phyloP scores from a whole-genome alignment of 2,329 filamentous ascomycete species.

The Fusarium napiforme region DNA sequence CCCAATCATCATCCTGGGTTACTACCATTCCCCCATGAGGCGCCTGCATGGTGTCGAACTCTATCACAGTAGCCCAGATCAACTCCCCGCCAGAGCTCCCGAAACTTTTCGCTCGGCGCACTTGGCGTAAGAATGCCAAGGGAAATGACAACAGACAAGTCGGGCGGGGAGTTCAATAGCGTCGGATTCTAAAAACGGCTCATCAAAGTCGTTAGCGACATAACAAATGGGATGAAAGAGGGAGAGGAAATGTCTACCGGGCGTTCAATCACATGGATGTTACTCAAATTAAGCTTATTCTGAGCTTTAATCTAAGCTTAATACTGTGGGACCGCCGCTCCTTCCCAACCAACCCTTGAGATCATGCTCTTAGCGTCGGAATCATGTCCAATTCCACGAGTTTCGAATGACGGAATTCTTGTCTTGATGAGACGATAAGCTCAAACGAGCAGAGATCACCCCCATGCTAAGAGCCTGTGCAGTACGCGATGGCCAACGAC shows the following conservation, averaged over 20 bases:
- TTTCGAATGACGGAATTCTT: slow-evolving; percentile 33
- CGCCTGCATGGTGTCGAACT: slow-evolving; percentile 7
- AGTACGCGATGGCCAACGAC: neutral
- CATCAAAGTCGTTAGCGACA: accelerated
- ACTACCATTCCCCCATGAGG: slow-evolving; percentile 28
- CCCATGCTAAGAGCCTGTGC: neutral
- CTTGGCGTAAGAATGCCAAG: slow-evolving; percentile 19
- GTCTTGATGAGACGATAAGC: slow-evolving; percentile 23
- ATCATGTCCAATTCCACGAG: slow-evolving; percentile 18
- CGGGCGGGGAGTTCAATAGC: neutral
- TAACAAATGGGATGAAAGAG: neutral
- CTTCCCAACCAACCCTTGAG: neutral
- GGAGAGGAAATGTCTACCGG: neutral
- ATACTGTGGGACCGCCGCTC: slow-evolving; percentile 20
- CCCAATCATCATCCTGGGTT: slow-evolving; percentile 14
- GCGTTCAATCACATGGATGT: neutral
- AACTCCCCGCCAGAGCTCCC: slow-evolving; percentile 33
- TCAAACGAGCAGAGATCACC: slow-evolving; percentile 8
- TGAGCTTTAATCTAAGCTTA: slow-evolving; percentile 21
- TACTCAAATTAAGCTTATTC: slow-evolving; percentile 28
- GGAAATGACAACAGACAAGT: neutral
- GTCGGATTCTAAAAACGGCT: too few relatives aligned
- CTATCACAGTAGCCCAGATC: slow-evolving; percentile 4
- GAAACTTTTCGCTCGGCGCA: neutral
- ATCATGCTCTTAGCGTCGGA: slow-evolving; percentile 7